Evolutionary conservation across 352 stramenopile genomes (phyloP), one percentile per base, ranked within the genome.

Genomic region (Globisporangium irregulare): DNA sequence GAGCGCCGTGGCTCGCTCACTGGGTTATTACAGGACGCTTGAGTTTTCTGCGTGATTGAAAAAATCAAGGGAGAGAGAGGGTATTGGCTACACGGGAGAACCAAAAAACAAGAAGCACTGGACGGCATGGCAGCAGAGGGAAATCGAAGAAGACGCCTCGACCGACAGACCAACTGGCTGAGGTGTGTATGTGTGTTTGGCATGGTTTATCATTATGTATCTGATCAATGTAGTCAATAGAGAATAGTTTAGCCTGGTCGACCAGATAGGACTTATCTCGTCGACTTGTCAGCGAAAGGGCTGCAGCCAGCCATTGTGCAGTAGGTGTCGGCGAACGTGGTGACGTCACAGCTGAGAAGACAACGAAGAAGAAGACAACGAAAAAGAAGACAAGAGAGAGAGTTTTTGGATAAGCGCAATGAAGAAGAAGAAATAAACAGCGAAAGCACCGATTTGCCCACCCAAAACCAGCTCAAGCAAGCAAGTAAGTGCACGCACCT

Each of bases 291-390:
- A 25, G 86, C 87, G 69, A 95, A 94, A 0, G 86, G 87, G 63
- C 84, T 94, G 71, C 86, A 95, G 59, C 86, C 82, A 57, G 87
- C 82, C 86, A 95, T 95, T 14, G 87, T 92, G 78, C 77, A 89
- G 70, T 95, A 94, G 0, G 86, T 86, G 62, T 92, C 85, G 56
- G 87, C 87, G 71, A 95, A 95, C 73, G 82, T 82, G 34, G 86
- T 94, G 68, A 95, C 86, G 43, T 94, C 87, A 57, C 81, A 94
- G 73, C 87, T 93, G 54, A 24, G 70, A 41, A 66, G 14, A 20
- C 53, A 48, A 24, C 2, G 18, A 55, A 75, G 29, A 66, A 36
- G 15, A 61, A 59, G 29, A 32, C 29, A 32, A 8, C 29, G 9
- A 62, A 64, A 18, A 34, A 57, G 70, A 27, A 54, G 58, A 4